Base-by-base conservation (phyloP, 2,329 filamentous ascomycete genomes). In the Nigrospora osmanthi region DNA sequence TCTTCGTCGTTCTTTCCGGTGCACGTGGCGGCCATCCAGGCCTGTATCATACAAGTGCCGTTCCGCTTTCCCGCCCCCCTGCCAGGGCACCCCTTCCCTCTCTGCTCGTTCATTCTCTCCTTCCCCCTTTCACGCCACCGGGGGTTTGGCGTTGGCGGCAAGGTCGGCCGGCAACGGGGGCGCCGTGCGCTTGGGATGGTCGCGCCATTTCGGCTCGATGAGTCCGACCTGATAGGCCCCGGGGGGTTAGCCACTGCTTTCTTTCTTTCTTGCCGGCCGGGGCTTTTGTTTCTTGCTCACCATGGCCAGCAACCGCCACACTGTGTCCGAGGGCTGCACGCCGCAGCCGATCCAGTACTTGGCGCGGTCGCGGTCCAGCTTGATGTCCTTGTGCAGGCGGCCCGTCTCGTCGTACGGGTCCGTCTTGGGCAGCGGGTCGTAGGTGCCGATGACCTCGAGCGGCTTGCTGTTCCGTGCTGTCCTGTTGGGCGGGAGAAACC, bases 281-380 rank as follows among this genome's bases (percentile, higher is more conserved):
- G 19, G 19, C 19, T n/a, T 23, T 23, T 28, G 5, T 28, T 10
- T 28, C 10, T 28, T 1, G 34, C 56, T 17, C 55, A 90, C 88
- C 87, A 95, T 85, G 45, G 78, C 79, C 55, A 98, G 70, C 57
- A 97, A 66, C 61, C 88, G 77, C 90, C 90, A 95, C 33, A 86
- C 87, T 3, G 87, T 83, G 54, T 96, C 88, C 50, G 86, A 90
- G 11, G 93, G 93, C 69, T 98, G 93, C 45, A 93, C 93, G 1
- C 93, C 93, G 4, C 97, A 91, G 62, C 93, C 93, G 33, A 98
- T 76, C 93, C 93, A 98, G 71, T 98, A 98, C 65, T 85, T 84
- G 46, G 91, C 87, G 48, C 93, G 76, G 53, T 80, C 72, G 9
- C 78, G 71, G 65, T 98, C 93, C 13, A 98, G 76, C 58, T 88